Percentiles rank a stretch among this genome's conserved stretches.
Evolutionary conservation across 1,284 basidiomycete species (phyloP).

Genomic region (Sanguinoderma infundibulare): DNA sequence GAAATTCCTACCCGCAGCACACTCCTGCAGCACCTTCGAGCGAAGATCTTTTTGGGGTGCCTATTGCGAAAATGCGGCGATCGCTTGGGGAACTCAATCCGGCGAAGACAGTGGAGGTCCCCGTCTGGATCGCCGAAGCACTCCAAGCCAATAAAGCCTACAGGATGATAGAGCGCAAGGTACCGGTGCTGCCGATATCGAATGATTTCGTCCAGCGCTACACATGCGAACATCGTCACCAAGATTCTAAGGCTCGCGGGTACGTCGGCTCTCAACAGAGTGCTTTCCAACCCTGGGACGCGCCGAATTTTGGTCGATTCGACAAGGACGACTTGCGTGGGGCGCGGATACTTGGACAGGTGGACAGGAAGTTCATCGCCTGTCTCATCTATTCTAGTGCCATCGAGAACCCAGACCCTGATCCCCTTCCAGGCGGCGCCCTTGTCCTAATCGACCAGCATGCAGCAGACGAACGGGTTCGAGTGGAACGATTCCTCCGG

Average conservation of each 20-base stretch:
- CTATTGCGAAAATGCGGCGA: conserved; percentile 9
- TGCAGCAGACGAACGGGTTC: conserved; percentile 91
- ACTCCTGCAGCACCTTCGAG: conserved; percentile 26
- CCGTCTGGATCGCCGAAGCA: conserved; percentile 58
- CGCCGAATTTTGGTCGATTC: conserved; percentile 43
- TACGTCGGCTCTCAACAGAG: neutral
- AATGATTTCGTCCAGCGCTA: conserved; percentile 9
- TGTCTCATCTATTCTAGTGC: conserved; percentile 50
- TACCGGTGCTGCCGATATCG: conserved; percentile 44
- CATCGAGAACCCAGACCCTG: neutral
- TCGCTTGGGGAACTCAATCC: conserved; percentile 1
- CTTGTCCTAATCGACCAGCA: conserved; percentile 93
- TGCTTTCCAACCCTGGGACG: conserved; percentile 13
- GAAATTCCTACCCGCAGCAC: conserved; percentile 53
- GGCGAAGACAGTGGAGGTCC: conserved; percentile 21
- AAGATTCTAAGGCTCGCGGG: too few species aligned
- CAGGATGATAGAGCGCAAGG: conserved; percentile 46
- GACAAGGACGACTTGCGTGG: conserved; percentile 53
- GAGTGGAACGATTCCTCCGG: conserved; percentile 83
- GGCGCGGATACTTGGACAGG: conserved; percentile 75
- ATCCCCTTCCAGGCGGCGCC: conserved; percentile 16
- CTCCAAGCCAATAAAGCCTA: conserved; percentile 61
- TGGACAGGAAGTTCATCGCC: conserved; percentile 89
- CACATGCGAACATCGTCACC: neutral
- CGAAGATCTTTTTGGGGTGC: conserved; percentile 9